Base-by-base conservation (phyloP, 2,329 filamentous ascomycete genomes). In the Emmonsia crescens region DNA sequence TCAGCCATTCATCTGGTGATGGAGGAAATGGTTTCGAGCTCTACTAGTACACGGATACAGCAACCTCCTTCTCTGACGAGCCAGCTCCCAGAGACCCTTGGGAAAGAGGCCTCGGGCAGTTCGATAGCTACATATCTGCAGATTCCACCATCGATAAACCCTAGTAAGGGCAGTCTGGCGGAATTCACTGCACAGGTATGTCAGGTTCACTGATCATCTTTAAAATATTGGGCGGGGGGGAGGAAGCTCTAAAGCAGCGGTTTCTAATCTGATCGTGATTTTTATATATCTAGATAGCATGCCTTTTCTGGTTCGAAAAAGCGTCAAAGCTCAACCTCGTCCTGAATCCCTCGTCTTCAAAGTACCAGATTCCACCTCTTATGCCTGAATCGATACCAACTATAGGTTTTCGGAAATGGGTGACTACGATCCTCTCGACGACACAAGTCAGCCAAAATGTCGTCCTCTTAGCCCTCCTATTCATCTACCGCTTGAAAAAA, bases 401-500 rank as follows among this genome's bases (percentile, higher is more conserved):
- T 19, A 83, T 84, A 3, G 87, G 89, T 19, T 97, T 97, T 73
- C 85, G 87, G 70, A 95, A 96, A 82, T 97, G 94, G 94, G 91
- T 96, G 3, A 86, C 89, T 56, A 90, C 86, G 9, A 91, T 97
- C 61, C 80, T 99, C 21, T 89, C 90, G 0, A 97, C 94, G 0
- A 99, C 94, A 0, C 92, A 97, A 73, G 93, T 99, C 40, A 94
- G 92, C 59, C 91, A 94, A 70, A 97, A 97, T 70, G 94, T 99
- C 60, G 90, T 97, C 49, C 76, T 97, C 12, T 77, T 99, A 57
- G 93, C 93, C 0, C 78, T 99, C 52, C 78, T 97, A 42, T 97
- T 97, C 78, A 89, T 99, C 66, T 95, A 96, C 75, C 84, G 93
- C 55, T 77, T 99, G 65, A 97, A 97, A 79, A 89, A 88, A 73